Evolutionary conservation across 345 rosid species (phyloP).

Genomic region (Citrus australasica): DNA sequence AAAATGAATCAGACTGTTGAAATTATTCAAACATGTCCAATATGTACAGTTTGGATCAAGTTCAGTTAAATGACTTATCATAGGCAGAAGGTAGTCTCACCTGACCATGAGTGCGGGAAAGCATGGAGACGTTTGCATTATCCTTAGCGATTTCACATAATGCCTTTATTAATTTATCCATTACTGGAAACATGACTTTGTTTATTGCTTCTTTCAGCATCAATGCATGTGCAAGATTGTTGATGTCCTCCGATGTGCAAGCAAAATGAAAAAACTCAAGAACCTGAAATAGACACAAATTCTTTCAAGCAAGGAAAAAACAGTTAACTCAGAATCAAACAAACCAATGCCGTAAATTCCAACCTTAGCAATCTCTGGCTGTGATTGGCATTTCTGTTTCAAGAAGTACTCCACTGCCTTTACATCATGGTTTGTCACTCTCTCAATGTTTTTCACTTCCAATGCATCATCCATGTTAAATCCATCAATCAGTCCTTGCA

Average conservation of each 20-base stretch:
- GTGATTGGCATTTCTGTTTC: conserved; percentile 78
- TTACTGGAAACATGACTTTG: conserved; percentile 57
- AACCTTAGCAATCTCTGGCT: conserved; percentile 84
- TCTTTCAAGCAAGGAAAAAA: not conserved
- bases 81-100: conserved; percentile 29
- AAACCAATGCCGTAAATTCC: not conserved
- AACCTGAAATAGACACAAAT: conserved; percentile 42
- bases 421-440: conserved; percentile 88
- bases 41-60: not conserved
- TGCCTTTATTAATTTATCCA: conserved; percentile 69
- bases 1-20: not conserved
- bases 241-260: conserved; percentile 96
- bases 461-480: conserved; percentile 68
- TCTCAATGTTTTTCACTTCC: conserved; percentile 81
- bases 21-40: not conserved
- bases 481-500: conserved; percentile 65
- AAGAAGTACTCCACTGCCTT: conserved; percentile 92
- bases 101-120: conserved; percentile 99
- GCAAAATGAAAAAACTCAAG: conserved; percentile 96
- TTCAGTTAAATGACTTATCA: not conserved
- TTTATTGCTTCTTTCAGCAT: conserved; percentile 79
- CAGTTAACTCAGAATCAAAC: not conserved
- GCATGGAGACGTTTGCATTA: conserved; percentile 74
- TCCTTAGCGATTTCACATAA: conserved; percentile 59
- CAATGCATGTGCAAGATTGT: conserved; percentile 86